phyloP scores from a whole-genome alignment of 192 early-diverging fungal genomes.

The Linnemannia hyalina region DNA sequence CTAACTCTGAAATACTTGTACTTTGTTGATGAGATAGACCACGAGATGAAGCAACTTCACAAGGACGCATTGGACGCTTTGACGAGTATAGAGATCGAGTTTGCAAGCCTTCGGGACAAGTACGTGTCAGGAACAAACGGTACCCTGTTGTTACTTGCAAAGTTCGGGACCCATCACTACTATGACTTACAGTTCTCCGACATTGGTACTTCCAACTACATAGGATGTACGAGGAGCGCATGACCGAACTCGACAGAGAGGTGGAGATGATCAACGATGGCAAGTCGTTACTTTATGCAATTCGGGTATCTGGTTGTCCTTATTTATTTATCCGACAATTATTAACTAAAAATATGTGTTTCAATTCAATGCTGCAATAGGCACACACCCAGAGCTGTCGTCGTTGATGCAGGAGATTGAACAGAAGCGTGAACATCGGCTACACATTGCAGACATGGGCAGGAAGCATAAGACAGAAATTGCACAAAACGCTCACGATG shows the following conservation, averaged over 20 bases:
- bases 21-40: constrained; percentile 26
- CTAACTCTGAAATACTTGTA: background rate
- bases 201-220: background rate
- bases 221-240: constrained; percentile 71
- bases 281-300: constrained; percentile 13
- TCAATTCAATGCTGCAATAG: constrained; percentile 13
- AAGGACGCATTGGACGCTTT: constrained; percentile 66
- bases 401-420: constrained; percentile 67
- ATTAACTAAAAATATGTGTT: background rate
- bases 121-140: constrained; percentile 25
- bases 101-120: constrained; percentile 69
- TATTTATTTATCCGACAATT: background rate
- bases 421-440: constrained; percentile 61
- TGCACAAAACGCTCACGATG: constrained; percentile 55
- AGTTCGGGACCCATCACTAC: background rate
- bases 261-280: constrained; percentile 66
- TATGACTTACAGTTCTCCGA: background rate
- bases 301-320: background rate
- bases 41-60: constrained; percentile 60
- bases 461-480: constrained; percentile 58
- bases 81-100: constrained; percentile 69
- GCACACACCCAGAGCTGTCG: constrained; percentile 66
- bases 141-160: background rate
- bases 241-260: constrained; percentile 64
- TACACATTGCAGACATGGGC: constrained; percentile 61